A percentile compares a stretch with the other conserved stretches of the same genome.
These are phyloP conservation scores for Diaporthe vaccinii DNA, from an alignment of 2,329 filamentous ascomycete genomes.

Conservation along the genomic window DNA sequence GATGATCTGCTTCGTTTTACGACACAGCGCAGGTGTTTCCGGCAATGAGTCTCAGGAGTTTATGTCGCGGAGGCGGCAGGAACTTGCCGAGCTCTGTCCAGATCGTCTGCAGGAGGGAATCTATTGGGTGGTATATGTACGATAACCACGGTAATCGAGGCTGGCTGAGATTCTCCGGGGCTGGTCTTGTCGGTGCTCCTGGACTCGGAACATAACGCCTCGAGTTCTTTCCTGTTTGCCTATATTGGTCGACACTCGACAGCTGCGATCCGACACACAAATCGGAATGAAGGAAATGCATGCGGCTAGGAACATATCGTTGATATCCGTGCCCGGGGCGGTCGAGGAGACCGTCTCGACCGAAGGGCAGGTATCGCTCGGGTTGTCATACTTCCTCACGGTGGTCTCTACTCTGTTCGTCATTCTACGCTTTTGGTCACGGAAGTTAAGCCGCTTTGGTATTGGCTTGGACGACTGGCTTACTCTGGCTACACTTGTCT, in stretches of 20 bases:
- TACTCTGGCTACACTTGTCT: constrained; percentile 5
- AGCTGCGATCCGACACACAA: not conserved
- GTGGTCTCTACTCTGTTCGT: not conserved
- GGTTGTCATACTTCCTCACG: constrained; percentile 24
- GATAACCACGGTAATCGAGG: constrained; percentile 1
- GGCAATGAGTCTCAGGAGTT: constrained; percentile 24
- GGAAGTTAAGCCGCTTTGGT: constrained; percentile 15
- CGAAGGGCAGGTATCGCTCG: constrained; percentile 12
- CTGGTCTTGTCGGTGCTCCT: not conserved
- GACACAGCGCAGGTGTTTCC: not conserved
- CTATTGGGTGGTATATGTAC: not conserved
- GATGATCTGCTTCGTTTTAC: constrained; percentile 22
- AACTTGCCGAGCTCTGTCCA: constrained; percentile 3
- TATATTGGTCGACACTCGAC: not conserved
- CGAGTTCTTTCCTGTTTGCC: not conserved
- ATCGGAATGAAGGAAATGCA: constrained; percentile 1
- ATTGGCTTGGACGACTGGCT: constrained; percentile 26
- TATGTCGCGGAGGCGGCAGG: constrained; percentile 8
- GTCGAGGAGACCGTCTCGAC: constrained; percentile 17
- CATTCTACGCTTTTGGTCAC: constrained; percentile 20
- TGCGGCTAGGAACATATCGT: constrained; percentile 14
- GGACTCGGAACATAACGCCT: not conserved
- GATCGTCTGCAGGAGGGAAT: not conserved
- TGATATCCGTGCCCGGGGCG: constrained; percentile 3
- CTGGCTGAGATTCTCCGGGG: not conserved